phyloP scores from a whole-genome alignment of 2,329 filamentous ascomycete genomes.

The Eutypella sp. region DNA sequence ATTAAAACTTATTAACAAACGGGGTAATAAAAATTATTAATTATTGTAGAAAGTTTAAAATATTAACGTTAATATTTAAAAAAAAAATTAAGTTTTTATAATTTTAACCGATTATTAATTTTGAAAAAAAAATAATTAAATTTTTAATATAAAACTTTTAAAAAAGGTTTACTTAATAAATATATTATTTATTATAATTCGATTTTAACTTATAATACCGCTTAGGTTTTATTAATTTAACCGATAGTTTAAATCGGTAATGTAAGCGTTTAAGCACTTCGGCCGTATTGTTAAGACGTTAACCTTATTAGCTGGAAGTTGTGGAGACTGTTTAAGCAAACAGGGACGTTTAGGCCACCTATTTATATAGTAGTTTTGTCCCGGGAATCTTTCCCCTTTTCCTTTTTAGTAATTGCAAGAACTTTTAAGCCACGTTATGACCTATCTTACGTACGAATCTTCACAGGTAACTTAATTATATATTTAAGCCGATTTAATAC shows the following conservation, averaged over 20 bases:
- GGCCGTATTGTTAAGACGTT: too few species aligned
- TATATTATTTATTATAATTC: neutral
- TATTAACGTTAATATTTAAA: neutral
- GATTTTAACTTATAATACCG: neutral
- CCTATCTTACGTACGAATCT: too few species aligned
- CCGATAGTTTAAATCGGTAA: neutral
- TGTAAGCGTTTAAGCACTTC: too few species aligned
- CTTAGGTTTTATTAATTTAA: neutral
- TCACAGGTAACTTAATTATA: neutral
- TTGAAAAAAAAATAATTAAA: neutral
- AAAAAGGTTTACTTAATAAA: too few species aligned
- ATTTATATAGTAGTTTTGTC: too few species aligned
- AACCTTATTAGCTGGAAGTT: too few species aligned
- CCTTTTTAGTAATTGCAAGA: too few species aligned
- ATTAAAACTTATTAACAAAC: neutral
- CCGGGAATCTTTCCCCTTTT: too few species aligned
- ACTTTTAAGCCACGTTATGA: too few species aligned
- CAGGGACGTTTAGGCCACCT: too few species aligned
- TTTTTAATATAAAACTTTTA: neutral
- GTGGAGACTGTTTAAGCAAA: too few species aligned
- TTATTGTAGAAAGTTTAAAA: neutral
- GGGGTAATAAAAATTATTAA: neutral
- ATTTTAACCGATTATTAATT: neutral
- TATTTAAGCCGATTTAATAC: neutral
- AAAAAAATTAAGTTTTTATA: neutral